Evolutionary conservation across 495 filamentous ascomycete species (phyloP).

Genomic region (Xylaria acuta): DNA sequence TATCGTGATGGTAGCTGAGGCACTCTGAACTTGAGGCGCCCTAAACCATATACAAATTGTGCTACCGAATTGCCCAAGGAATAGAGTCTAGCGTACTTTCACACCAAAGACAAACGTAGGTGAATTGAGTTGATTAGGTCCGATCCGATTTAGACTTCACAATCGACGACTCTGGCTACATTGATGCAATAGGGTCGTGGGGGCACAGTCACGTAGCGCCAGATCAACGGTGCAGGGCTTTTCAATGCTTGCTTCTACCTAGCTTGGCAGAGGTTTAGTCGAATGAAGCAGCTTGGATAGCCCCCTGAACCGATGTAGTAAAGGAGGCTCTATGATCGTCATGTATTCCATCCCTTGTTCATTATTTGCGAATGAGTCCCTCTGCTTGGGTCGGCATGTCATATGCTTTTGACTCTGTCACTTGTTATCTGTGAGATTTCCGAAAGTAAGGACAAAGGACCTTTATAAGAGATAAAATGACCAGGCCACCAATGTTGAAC

Average conservation of each 20-base stretch:
- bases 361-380: not conserved
- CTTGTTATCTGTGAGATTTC: not conserved
- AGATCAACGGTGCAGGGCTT: not conserved
- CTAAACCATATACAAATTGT: not conserved
- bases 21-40: not conserved
- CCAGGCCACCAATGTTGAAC: conserved; percentile 2
- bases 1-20: not conserved
- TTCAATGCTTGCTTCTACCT: not conserved
- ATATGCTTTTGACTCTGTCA: not conserved
- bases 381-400: not conserved
- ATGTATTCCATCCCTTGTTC: not conserved
- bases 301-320: not conserved
- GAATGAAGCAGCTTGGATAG: not conserved
- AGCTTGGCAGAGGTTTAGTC: not conserved
- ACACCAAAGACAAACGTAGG: not conserved
- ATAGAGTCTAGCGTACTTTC: not conserved
- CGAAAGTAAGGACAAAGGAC: not conserved
- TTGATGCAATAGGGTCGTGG: not conserved
- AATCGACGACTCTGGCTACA: not conserved
- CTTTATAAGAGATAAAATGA: not conserved
- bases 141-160: not conserved
- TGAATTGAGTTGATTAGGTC: not conserved
- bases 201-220: not conserved
- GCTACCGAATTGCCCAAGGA: not conserved
- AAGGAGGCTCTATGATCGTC: not conserved